phyloP scores from a whole-genome alignment of 75 land plant species.

The Larix kaempferi region DNA sequence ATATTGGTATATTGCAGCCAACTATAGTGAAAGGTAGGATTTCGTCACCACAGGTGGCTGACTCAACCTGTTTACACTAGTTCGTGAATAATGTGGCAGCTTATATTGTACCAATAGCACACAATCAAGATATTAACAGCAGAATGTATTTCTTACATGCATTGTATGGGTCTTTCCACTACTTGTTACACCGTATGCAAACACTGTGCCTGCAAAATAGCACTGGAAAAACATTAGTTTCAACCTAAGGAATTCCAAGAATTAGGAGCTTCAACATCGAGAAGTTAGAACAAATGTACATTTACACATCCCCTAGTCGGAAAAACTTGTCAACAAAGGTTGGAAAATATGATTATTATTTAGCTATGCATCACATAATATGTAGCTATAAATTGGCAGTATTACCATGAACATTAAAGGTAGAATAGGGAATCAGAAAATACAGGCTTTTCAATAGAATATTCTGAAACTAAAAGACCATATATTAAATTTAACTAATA shows the following conservation, averaged over 20 bases:
- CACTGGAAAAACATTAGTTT: slow-evolving; percentile 10
- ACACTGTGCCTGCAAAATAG: slow-evolving; percentile 43
- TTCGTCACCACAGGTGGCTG: neutral
- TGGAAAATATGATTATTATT: neutral
- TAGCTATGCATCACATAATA: neutral
- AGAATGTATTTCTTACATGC: slow-evolving; percentile 41
- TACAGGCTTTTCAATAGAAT: no score
- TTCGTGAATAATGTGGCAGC: neutral
- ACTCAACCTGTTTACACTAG: neutral
- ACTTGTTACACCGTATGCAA: slow-evolving; percentile 61
- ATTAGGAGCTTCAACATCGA: neutral
- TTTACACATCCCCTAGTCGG: neutral
- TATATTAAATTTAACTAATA: no score
- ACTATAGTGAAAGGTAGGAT: neutral
- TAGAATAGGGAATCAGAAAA: neutral
- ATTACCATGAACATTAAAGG: neutral
- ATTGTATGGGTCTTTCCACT: slow-evolving; percentile 63
- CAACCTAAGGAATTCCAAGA: neutral
- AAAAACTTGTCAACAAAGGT: neutral
- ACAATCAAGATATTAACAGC: neutral
- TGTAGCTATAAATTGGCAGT: neutral
- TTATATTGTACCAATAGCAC: neutral
- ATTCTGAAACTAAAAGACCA: no score
- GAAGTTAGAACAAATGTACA: neutral
- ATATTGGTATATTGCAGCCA: slow-evolving; percentile 1